These are phyloP conservation scores for Sherardia arvensis DNA, from an alignment of 257 asterid genomes.

Conservation along the genomic window DNA sequence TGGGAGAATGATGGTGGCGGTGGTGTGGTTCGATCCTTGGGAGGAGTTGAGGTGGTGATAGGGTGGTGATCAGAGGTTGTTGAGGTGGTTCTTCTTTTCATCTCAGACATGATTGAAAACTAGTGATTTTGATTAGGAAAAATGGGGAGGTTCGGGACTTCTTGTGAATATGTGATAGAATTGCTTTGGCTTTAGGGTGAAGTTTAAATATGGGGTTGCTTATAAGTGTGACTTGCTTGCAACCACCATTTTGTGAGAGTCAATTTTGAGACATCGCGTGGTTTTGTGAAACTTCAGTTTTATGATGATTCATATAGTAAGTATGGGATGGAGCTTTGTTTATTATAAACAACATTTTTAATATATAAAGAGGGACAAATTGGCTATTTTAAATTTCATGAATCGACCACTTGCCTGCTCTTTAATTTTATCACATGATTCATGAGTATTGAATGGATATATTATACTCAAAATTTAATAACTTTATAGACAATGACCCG, in stretches of 20 bases:
- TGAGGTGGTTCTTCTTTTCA: constrained; percentile 24
- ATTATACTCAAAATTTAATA: too few species aligned
- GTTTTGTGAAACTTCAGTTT: background rate
- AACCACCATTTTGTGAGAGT: background rate
- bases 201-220: background rate
- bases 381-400: too few species aligned
- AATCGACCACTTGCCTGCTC: too few species aligned
- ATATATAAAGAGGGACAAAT: too few species aligned
- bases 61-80: background rate
- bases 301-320: background rate
- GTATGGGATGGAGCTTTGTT: background rate
- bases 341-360: background rate
- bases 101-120: constrained; percentile 22
- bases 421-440: too few species aligned
- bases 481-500: too few species aligned
- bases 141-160: background rate
- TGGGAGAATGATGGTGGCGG: constrained; percentile 23
- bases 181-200: background rate
- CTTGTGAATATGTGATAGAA: background rate
- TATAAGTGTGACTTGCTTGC: background rate
- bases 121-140: background rate
- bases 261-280: background rate
- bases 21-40: background rate
- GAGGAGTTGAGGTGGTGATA: background rate
- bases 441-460: too few species aligned